Conservation (phyloP, 257 asterid genomes). For the Salvia splendens region DNA sequence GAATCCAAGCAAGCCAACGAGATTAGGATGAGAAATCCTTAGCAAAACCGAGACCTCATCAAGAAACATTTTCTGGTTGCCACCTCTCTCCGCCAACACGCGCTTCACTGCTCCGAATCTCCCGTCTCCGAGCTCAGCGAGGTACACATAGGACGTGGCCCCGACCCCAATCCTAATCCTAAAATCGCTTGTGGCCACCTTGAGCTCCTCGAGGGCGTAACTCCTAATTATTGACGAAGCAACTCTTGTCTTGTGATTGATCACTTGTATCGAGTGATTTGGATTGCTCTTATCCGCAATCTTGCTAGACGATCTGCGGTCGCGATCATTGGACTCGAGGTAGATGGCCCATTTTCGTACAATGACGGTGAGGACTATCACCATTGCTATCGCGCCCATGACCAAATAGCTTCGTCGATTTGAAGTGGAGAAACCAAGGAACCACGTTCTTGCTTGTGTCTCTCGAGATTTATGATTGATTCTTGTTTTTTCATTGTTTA, state of each 20-base stretch:
- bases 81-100: conserved; percentile 73
- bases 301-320: conserved; percentile 11
- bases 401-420: conserved; percentile 51
- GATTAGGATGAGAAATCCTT: conserved; percentile 77
- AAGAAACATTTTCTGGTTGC: conserved; percentile 71
- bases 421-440: conserved; percentile 60
- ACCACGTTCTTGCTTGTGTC: conserved; percentile 48
- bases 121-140: conserved; percentile 69
- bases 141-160: conserved; percentile 70
- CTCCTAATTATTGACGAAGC: conserved; percentile 49
- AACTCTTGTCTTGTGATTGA: background rate
- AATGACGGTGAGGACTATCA: conserved; percentile 48
- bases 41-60: conserved; percentile 85
- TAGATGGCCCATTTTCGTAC: conserved; percentile 46
- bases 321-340: conserved; percentile 29
- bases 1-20: conserved; percentile 73
- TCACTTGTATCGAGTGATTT: conserved; percentile 27
- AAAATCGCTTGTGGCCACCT: conserved; percentile 61
- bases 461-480: conserved; percentile 28
- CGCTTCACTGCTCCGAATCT: conserved; percentile 71
- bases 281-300: conserved; percentile 23
- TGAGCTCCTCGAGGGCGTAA: conserved; percentile 62
- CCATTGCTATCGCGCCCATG: conserved; percentile 51
- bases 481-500: conserved; percentile 16
- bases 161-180: conserved; percentile 66